Evolutionary conservation across 1,284 basidiomycete genomes (phyloP).

Genomic region (Fomitiporia mediterranea): DNA sequence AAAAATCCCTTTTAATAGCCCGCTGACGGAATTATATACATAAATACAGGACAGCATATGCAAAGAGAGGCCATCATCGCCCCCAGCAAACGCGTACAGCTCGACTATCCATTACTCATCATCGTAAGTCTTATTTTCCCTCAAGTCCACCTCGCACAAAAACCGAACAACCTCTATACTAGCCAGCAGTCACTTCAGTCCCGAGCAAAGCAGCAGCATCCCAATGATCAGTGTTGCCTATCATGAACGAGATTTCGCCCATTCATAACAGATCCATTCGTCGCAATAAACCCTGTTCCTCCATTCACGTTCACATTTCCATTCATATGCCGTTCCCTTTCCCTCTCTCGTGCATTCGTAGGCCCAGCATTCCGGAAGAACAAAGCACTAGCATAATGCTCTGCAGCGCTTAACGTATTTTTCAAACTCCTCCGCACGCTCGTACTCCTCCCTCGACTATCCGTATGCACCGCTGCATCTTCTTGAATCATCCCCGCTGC

Average conservation of each 20-base stretch:
- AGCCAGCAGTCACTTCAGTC: neutral
- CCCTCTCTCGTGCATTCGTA: neutral
- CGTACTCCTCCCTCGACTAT: constrained; percentile 46
- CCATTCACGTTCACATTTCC: neutral
- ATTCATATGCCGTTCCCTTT: neutral
- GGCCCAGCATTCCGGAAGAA: constrained; percentile 45
- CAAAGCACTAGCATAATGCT: constrained; percentile 60
- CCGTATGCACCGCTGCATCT: constrained; percentile 25
- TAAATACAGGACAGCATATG: too few species aligned
- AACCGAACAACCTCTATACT: neutral
- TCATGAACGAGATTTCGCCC: neutral
- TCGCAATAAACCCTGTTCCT: too few species aligned
- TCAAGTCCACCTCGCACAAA: neutral
- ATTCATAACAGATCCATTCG: neutral
- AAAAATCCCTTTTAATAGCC: too few species aligned
- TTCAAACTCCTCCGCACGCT: constrained; percentile 60
- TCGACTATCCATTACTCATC: too few species aligned
- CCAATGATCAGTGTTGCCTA: neutral
- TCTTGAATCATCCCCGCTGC: constrained; percentile 27
- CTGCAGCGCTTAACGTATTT: constrained; percentile 61
- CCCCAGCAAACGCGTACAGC: too few species aligned
- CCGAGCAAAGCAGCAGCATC: neutral
- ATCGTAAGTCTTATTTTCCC: neutral
- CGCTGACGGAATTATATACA: too few species aligned
- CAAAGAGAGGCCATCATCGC: too few species aligned